Conservation (phyloP, 352 stramenopile species). For the Phytophthora aleatoria region DNA sequence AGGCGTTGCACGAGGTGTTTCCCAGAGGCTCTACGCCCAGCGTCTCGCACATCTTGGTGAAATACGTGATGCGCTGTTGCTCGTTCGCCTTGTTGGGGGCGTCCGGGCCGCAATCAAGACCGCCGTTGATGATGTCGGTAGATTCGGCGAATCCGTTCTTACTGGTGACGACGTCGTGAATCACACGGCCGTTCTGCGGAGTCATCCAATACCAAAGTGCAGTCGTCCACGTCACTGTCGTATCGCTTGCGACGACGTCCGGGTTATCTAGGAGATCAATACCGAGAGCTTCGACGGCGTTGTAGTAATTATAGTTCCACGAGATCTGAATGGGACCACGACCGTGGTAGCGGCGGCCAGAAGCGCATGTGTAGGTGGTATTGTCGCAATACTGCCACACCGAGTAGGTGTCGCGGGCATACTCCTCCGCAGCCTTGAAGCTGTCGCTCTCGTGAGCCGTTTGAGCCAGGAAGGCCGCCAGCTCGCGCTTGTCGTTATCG, state of each 20-base stretch:
- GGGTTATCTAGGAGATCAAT: constrained; percentile 47
- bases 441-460: constrained; percentile 48
- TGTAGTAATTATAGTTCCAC: constrained; percentile 66
- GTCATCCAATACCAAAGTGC: constrained; percentile 62
- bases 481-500: constrained; percentile 40
- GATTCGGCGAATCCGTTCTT: constrained; percentile 43
- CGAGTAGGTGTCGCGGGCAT: constrained; percentile 39
- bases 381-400: constrained; percentile 52
- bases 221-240: constrained; percentile 44
- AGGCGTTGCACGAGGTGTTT: constrained; percentile 40
- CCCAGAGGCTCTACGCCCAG: constrained; percentile 35
- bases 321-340: constrained; percentile 52
- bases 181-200: constrained; percentile 38
- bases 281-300: constrained; percentile 36
- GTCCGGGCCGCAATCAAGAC: constrained; percentile 40
- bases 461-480: constrained; percentile 52
- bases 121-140: constrained; percentile 55
- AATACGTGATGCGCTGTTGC: constrained; percentile 41
- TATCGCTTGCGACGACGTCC: constrained; percentile 42
- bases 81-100: constrained; percentile 42
- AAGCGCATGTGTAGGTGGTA: constrained; percentile 34
- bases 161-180: constrained; percentile 45
- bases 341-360: constrained; percentile 47
- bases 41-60: constrained; percentile 29
- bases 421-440: constrained; percentile 49